Evolutionary conservation across 208 protist species (phyloP).

Genomic region (Trypanosoma congolense): DNA sequence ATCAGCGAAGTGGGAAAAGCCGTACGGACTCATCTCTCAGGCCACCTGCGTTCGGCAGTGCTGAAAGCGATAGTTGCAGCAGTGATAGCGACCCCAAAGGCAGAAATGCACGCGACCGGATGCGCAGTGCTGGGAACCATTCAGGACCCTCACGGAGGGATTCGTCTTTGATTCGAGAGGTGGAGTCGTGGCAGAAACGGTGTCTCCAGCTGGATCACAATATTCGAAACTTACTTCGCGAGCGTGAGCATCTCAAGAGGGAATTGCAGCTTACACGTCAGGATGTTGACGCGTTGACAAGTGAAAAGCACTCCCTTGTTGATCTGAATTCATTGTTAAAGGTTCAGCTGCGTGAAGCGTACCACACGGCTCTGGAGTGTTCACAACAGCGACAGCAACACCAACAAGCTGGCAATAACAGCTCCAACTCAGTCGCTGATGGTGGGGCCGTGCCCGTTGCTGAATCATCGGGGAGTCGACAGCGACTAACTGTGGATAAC

Average conservation of each 20-base stretch:
- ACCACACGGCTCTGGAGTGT: constrained; percentile 36
- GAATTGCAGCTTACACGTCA: constrained; percentile 45
- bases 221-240: constrained; percentile 46
- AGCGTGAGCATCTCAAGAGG: constrained; percentile 55
- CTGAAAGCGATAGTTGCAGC: constrained; percentile 5
- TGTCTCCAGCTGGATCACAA: constrained; percentile 75
- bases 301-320: constrained; percentile 74
- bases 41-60: constrained; percentile 2
- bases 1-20: too few species aligned
- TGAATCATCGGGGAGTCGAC: neutral
- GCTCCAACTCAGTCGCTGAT: neutral
- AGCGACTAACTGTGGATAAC: constrained; percentile 10
- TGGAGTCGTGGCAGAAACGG: constrained; percentile 71
- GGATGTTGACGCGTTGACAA: constrained; percentile 39
- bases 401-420: neutral
- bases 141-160: neutral
- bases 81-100: constrained; percentile 3
- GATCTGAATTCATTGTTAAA: constrained; percentile 85
- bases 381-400: constrained; percentile 7
- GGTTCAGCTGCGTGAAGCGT: constrained; percentile 78
- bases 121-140: neutral
- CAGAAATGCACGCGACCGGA: neutral
- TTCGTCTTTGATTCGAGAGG: constrained; percentile 39
- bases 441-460: neutral
- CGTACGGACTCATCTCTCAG: too few species aligned